Evolutionary conservation across 2,329 filamentous ascomycete genomes (phyloP).

Genomic region (Botryotinia narcissicola): DNA sequence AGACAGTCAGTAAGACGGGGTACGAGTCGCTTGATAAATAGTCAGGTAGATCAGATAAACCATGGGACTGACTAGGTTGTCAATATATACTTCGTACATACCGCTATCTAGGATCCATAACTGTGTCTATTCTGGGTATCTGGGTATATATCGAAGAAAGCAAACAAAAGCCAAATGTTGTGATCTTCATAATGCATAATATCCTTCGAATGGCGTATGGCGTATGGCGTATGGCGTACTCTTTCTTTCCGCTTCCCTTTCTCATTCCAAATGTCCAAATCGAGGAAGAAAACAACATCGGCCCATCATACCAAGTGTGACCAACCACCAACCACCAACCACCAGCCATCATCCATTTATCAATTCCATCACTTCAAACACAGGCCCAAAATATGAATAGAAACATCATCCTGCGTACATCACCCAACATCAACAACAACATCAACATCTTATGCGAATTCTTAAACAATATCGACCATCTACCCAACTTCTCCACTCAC

Average conservation of each 20-base stretch:
- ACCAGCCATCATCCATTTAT: not conserved
- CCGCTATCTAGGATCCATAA: not conserved
- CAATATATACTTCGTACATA: not conserved
- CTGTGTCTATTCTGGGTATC: not conserved
- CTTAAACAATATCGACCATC: not conserved
- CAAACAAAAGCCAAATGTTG: not conserved
- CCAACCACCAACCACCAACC: not conserved
- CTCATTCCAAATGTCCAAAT: not conserved
- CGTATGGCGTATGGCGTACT: not conserved
- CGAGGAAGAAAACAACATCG: not conserved
- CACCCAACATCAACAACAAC: not conserved
- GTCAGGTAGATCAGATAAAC: not conserved
- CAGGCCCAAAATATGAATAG: not conserved
- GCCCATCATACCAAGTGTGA: not conserved
- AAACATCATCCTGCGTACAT: not conserved
- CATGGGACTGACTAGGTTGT: not conserved
- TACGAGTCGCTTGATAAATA: not conserved
- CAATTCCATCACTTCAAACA: not conserved
- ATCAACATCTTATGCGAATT: not conserved
- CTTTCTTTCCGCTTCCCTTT: not conserved
- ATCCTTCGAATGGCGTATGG: not conserved
- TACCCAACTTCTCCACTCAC: not conserved
- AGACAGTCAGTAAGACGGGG: not conserved
- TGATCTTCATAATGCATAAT: not conserved
- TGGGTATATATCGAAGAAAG: not conserved